These are phyloP conservation scores for Fraxinus pennsylvanica DNA, from an alignment of 257 asterid genomes.

Conservation along the genomic window DNA sequence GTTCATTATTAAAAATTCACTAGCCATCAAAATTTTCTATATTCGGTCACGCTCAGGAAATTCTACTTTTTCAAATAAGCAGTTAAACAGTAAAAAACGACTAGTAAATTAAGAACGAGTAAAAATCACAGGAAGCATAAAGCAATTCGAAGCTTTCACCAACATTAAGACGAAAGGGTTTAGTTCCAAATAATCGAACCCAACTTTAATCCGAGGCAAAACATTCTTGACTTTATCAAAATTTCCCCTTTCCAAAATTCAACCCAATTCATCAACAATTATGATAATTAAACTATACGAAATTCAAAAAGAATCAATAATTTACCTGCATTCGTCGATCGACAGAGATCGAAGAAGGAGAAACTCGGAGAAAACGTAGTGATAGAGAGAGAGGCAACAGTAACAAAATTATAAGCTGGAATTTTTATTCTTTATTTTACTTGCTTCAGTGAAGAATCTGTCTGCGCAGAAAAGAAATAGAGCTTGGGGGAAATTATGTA, in stretches of 20 bases:
- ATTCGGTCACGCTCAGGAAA: not conserved
- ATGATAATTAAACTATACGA: conserved; percentile 6
- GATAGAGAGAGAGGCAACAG: not conserved
- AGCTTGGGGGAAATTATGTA: not conserved
- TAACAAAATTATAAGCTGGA: not conserved
- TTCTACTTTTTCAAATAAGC: not conserved
- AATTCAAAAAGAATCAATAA: conserved; percentile 17
- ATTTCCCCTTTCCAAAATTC: conserved; percentile 12
- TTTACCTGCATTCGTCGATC: conserved; percentile 57
- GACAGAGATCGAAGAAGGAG: conserved; percentile 46
- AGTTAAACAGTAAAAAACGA: conserved; percentile 6
- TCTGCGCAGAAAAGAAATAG: not conserved
- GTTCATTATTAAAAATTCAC: not conserved
- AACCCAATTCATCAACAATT: conserved; percentile 17
- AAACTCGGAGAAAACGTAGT: conserved; percentile 19
- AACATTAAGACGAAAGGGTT: conserved; percentile 9
- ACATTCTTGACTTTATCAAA: conserved; percentile 51
- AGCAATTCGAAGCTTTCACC: not conserved
- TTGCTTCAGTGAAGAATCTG: not conserved
- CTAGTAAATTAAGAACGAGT: not conserved
- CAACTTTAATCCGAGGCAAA: conserved; percentile 35
- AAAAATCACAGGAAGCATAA: not conserved
- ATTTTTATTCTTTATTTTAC: not conserved
- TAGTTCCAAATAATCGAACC: conserved; percentile 33
- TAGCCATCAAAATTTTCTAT: not conserved